Evolutionary conservation across 2,329 filamentous ascomycete genomes (phyloP).

Genomic region (Berkeleyomyces basicola): DNA sequence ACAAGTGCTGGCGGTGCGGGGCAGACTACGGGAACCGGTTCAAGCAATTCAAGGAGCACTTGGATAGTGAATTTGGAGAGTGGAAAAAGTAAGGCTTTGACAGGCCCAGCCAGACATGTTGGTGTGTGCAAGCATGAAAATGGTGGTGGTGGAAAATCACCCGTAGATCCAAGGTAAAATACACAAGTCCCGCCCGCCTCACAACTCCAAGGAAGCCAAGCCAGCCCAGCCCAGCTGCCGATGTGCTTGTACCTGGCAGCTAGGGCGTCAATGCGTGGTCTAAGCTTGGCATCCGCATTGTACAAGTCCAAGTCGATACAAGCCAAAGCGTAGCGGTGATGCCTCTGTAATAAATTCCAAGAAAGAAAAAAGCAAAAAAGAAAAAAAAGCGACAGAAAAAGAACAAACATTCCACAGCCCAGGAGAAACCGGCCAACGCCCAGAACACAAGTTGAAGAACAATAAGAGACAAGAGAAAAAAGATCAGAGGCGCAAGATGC

Average conservation of each 20-base stretch:
- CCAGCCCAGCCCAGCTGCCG: neutral
- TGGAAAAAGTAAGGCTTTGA: slow-evolving; percentile 44
- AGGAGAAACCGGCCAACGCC: slow-evolving; percentile 8
- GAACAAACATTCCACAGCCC: neutral
- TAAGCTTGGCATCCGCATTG: neutral
- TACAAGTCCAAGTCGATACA: neutral
- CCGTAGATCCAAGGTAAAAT: neutral
- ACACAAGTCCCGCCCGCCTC: neutral
- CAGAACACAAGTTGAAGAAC: slow-evolving; percentile 5
- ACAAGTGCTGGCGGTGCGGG: slow-evolving; percentile 76
- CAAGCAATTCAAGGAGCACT: slow-evolving; percentile 54
- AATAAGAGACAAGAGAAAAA: neutral
- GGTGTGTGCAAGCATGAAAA: neutral
- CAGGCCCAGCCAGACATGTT: neutral
- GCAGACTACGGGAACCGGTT: slow-evolving; percentile 60
- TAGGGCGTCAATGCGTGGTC: neutral
- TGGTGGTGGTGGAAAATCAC: neutral
- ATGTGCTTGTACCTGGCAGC: neutral
- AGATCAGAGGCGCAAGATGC: neutral
- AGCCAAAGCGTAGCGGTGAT: neutral
- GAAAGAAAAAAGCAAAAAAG: neutral
- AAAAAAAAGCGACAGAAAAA: neutral
- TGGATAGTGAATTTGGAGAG: slow-evolving; percentile 53
- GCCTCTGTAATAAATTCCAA: neutral
- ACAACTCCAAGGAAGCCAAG: neutral